Evolutionary conservation across 305 asterid genomes (phyloP).

Genomic region (Vinca major): DNA sequence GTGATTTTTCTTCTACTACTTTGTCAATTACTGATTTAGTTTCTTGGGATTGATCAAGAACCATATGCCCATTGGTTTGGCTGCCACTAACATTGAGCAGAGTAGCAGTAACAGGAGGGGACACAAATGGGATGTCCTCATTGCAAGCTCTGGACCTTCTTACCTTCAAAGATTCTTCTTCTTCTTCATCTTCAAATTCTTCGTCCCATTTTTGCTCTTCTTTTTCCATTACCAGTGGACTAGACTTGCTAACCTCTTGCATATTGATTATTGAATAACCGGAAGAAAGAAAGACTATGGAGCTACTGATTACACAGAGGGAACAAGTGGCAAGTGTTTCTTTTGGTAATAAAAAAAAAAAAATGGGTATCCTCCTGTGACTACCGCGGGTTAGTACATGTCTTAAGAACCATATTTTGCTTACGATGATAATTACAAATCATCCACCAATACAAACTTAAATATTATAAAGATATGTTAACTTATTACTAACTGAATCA

Average conservation of each 20-base stretch:
- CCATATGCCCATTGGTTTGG: slow-evolving; percentile 15
- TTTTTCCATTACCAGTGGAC: slow-evolving; percentile 34
- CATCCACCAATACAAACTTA: too few relatives aligned
- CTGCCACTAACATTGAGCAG: slow-evolving; percentile 6
- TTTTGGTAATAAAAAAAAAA: too few relatives aligned
- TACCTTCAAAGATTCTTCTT: slow-evolving; percentile 26
- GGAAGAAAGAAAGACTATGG: not conserved
- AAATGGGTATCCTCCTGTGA: too few relatives aligned
- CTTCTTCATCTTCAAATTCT: slow-evolving; percentile 23
- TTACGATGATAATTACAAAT: too few relatives aligned
- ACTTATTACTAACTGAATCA: too few relatives aligned
- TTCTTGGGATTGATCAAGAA: not conserved
- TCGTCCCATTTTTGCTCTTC: slow-evolving; percentile 39
- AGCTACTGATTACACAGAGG: too few relatives aligned
- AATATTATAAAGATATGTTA: too few relatives aligned
- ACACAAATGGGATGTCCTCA: not conserved
- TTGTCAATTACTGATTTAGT: slow-evolving; percentile 3
- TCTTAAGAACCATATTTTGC: too few relatives aligned
- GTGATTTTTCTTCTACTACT: slow-evolving; percentile 15
- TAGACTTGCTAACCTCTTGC: not conserved
- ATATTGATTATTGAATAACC: not conserved
- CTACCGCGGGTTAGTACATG: too few relatives aligned
- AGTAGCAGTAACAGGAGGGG: not conserved
- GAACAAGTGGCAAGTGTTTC: not conserved
- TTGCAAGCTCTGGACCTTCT: slow-evolving; percentile 22